Percentiles rank a stretch among this genome's conserved stretches.
Conservation (phyloP, 2,329 filamentous ascomycete genomes). For the Paecilomyces sp. region DNA sequence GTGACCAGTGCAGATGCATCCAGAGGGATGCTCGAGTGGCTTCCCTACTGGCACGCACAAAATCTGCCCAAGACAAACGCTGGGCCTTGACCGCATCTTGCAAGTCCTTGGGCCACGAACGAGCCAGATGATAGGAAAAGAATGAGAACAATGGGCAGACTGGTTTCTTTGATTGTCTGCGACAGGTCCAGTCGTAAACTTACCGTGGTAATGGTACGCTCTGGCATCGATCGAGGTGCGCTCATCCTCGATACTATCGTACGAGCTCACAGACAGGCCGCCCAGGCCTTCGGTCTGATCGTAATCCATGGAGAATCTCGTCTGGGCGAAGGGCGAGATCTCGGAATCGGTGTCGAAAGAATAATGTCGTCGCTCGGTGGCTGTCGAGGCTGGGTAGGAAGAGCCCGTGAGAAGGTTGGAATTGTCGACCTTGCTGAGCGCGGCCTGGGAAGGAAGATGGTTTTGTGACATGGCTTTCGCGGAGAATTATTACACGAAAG, state of each 20-base stretch:
- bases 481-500: not conserved
- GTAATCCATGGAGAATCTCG: constrained; percentile 30
- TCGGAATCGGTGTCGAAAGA: constrained; percentile 28
- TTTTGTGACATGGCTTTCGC: constrained; percentile 1
- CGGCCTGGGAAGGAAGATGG: constrained; percentile 1
- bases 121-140: constrained; percentile 18
- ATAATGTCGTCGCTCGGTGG: constrained; percentile 21
- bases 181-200: constrained; percentile 16
- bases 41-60: not conserved
- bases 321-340: constrained; percentile 5
- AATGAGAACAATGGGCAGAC: constrained; percentile 27
- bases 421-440: not conserved
- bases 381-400: not conserved
- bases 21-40: not conserved
- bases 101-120: constrained; percentile 6
- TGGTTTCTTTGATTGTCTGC: constrained; percentile 15
- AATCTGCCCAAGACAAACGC: not conserved
- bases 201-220: constrained; percentile 34
- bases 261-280: constrained; percentile 34
- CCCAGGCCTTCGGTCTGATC: constrained; percentile 35
- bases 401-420: not conserved
- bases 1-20: not conserved
- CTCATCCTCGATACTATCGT: constrained; percentile 35
- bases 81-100: not conserved
- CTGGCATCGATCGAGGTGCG: constrained; percentile 30